A percentile compares a stretch with the other conserved stretches of the same genome.
Evolutionary conservation across 1,139 yeast genomes (phyloP).

Genomic region (Tardiomyces depauwii): DNA sequence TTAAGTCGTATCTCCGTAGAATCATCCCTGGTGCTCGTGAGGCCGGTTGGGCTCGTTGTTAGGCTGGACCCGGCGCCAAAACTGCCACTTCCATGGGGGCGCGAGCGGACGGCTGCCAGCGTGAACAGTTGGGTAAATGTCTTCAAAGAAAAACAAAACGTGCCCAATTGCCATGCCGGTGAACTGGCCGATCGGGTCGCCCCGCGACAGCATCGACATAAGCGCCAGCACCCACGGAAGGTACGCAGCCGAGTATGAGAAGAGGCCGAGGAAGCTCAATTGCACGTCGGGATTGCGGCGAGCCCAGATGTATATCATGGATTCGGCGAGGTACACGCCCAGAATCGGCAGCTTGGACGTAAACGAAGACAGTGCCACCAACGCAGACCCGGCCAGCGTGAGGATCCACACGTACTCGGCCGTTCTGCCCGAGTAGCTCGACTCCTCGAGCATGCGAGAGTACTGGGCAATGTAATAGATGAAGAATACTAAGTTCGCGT

Average conservation of each 20-base stretch:
- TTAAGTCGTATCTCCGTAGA: no score
- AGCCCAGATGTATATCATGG: constrained; percentile 35
- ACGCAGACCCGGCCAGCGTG: constrained; percentile 17
- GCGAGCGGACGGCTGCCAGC: constrained; percentile 16
- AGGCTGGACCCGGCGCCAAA: not conserved
- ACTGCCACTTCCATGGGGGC: constrained; percentile 24
- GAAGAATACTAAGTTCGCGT: constrained; percentile 27
- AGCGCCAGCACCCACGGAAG: constrained; percentile 30
- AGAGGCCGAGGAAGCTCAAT: constrained; percentile 29
- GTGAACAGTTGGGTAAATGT: constrained; percentile 31
- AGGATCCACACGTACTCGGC: constrained; percentile 33
- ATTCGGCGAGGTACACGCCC: constrained; percentile 29
- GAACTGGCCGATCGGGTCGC: constrained; percentile 19
- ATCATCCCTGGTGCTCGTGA: not conserved
- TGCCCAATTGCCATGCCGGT: constrained; percentile 36
- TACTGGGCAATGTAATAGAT: constrained; percentile 29
- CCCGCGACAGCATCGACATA: constrained; percentile 16
- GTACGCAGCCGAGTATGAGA: constrained; percentile 32
- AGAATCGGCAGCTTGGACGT: constrained; percentile 25
- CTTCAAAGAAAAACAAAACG: constrained; percentile 30
- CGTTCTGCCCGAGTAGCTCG: constrained; percentile 23
- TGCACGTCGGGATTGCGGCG: constrained; percentile 32
- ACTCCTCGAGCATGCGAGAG: constrained; percentile 32
- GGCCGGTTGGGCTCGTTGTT: not conserved
- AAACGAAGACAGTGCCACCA: constrained; percentile 23